Percentiles rank a stretch among this genome's conserved stretches.
phyloP scores from a whole-genome alignment of 83 land plant species.

The Thuja plicata region DNA sequence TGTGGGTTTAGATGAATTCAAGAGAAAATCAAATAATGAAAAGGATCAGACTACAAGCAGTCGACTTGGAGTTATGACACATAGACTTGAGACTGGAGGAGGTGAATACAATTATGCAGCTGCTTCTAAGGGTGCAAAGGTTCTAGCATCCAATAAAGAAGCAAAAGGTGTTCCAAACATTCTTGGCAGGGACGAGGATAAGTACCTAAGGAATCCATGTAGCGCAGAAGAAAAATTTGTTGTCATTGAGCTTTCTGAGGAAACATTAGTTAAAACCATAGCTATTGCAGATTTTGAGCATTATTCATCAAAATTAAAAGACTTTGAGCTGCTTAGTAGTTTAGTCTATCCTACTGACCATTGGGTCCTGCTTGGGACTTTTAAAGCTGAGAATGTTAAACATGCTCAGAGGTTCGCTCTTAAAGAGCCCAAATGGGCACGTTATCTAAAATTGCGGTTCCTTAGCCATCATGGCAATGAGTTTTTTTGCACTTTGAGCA shows the following conservation, averaged over 20 bases:
- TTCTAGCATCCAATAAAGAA: slow-evolving; percentile 81
- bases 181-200: slow-evolving; percentile 76
- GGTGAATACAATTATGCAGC: slow-evolving; percentile 88
- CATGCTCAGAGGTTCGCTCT: slow-evolving; percentile 67
- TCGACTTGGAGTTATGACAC: slow-evolving; percentile 7
- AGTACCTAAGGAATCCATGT: slow-evolving; percentile 90
- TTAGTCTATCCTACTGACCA: slow-evolving; percentile 73
- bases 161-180: slow-evolving; percentile 84
- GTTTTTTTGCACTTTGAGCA: slow-evolving; percentile 87
- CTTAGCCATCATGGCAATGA: slow-evolving; percentile 88
- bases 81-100: slow-evolving; percentile 61
- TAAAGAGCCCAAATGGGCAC: slow-evolving; percentile 85
- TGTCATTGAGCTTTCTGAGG: slow-evolving; percentile 81
- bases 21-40: slow-evolving; percentile 11
- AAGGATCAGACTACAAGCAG: background rate
- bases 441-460: slow-evolving; percentile 70
- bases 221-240: slow-evolving; percentile 77
- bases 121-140: slow-evolving; percentile 85
- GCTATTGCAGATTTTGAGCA: slow-evolving; percentile 87
- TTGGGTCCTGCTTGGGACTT: slow-evolving; percentile 68
- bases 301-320: slow-evolving; percentile 83
- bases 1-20: slow-evolving; percentile 13
- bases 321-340: slow-evolving; percentile 81
- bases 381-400: slow-evolving; percentile 79
- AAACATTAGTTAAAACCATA: slow-evolving; percentile 75